These are phyloP conservation scores for Diaporthe amygdali DNA, from an alignment of 2,329 filamentous ascomycete species.

Conservation along the genomic window DNA sequence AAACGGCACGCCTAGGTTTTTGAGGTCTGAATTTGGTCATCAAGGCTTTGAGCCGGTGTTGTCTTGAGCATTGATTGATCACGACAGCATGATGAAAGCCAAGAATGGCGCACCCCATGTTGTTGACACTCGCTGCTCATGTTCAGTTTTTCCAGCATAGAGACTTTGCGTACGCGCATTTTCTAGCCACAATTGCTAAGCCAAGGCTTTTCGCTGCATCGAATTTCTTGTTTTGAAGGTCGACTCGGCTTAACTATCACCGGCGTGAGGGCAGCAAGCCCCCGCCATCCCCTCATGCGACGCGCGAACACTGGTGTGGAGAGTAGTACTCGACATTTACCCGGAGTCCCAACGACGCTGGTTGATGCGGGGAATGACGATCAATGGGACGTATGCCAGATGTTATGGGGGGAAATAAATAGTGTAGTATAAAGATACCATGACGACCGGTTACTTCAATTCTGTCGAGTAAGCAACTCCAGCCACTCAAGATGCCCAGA, in stretches of 20 bases:
- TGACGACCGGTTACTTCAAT: too few species aligned
- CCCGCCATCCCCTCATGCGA: slow-evolving; percentile 2
- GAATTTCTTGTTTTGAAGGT: background rate
- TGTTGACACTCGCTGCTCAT: background rate
- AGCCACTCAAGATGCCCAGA: background rate
- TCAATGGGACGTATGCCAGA: background rate
- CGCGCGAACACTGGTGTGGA: background rate
- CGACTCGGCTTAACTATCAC: background rate
- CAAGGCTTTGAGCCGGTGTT: too few species aligned
- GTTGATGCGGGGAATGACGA: background rate
- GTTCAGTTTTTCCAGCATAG: background rate
- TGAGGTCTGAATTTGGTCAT: too few species aligned
- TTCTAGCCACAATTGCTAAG: background rate
- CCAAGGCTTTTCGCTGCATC: background rate
- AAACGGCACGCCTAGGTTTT: too few species aligned
- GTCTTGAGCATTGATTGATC: too few species aligned
- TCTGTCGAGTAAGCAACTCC: background rate
- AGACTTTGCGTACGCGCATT: background rate
- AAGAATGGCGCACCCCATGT: background rate
- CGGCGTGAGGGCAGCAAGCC: background rate
- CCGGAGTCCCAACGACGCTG: background rate
- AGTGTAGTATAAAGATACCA: background rate
- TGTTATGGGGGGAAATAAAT: background rate
- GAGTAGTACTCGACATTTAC: background rate
- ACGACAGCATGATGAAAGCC: background rate